A percentile compares a stretch with the other conserved stretches of the same genome.
Evolutionary conservation across 768 basidiomycete genomes (phyloP).

Genomic region (Chlorophyllum brunneum): DNA sequence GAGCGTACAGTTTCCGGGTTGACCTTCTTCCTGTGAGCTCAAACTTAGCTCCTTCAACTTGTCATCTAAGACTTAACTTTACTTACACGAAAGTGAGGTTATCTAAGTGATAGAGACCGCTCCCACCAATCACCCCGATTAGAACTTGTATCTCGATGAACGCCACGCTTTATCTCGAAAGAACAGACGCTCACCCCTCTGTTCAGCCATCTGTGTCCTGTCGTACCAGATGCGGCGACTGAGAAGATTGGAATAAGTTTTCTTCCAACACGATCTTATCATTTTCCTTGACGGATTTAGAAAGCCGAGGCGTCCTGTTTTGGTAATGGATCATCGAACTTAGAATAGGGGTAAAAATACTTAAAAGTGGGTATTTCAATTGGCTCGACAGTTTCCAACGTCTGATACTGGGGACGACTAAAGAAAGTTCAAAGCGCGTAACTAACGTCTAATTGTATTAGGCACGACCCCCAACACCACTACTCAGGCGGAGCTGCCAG

Average conservation of each 20-base stretch:
- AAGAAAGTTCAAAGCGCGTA: too few species aligned
- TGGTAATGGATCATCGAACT: too few species aligned
- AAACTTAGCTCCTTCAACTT: background rate
- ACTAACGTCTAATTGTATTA: too few species aligned
- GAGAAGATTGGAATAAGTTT: too few species aligned
- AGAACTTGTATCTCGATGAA: slow-evolving; percentile 46
- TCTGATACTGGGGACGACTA: too few species aligned
- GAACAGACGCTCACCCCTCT: background rate
- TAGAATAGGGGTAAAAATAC: too few species aligned
- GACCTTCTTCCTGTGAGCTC: slow-evolving; percentile 53
- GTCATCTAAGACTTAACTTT: background rate
- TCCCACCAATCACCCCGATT: slow-evolving; percentile 89
- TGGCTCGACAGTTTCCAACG: too few species aligned
- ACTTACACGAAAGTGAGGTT: slow-evolving; percentile 85
- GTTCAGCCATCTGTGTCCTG: slow-evolving; percentile 7
- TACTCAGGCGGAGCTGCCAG: too few species aligned
- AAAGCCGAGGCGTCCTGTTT: too few species aligned
- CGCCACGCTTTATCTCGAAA: background rate
- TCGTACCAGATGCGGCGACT: too few species aligned
- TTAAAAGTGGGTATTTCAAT: background rate
- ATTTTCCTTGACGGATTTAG: too few species aligned
- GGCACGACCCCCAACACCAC: too few species aligned
- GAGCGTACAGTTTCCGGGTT: slow-evolving; percentile 74
- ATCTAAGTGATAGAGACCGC: slow-evolving; percentile 89
- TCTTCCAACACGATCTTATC: background rate